Percentiles rank a stretch among this genome's conserved stretches.
Conservation (phyloP, 345 rosid species). For the Dovyalis caffra region DNA sequence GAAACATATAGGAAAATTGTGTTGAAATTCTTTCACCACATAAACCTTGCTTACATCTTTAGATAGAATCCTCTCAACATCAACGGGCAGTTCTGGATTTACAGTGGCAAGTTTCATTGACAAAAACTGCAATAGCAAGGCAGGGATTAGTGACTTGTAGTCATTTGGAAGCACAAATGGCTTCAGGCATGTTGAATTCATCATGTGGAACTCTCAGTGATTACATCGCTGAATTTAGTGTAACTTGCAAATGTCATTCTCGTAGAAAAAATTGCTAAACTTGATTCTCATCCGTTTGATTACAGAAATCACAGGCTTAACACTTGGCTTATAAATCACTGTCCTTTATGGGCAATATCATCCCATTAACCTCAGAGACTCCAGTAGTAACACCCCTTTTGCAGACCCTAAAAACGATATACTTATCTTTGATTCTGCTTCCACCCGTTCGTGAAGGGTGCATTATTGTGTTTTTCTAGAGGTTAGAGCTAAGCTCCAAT, state of each 20-base stretch:
- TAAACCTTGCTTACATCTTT: slow-evolving; percentile 65
- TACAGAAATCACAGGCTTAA: no score
- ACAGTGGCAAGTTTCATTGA: slow-evolving; percentile 98
- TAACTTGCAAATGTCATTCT: neutral
- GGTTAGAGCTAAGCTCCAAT: neutral
- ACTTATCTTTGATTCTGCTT: neutral
- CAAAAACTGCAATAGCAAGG: slow-evolving; percentile 59
- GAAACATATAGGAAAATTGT: slow-evolving; percentile 8
- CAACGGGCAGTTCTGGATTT: slow-evolving; percentile 71
- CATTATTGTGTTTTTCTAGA: neutral
- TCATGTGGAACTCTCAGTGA: no score
- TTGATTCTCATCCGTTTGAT: neutral
- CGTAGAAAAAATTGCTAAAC: neutral
- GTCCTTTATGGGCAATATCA: neutral
- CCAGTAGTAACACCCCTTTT: no score
- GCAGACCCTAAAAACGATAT: no score
- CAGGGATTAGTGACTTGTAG: neutral
- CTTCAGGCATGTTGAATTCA: neutral
- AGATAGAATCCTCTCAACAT: slow-evolving; percentile 68
- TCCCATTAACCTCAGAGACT: no score
- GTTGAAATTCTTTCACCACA: neutral
- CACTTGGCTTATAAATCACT: neutral
- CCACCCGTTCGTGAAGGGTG: neutral
- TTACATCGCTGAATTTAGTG: no score
- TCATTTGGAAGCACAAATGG: neutral